Evolutionary conservation across 129 eudicot genomes (phyloP).

Genomic region (Ambrosia artemisiifolia): DNA sequence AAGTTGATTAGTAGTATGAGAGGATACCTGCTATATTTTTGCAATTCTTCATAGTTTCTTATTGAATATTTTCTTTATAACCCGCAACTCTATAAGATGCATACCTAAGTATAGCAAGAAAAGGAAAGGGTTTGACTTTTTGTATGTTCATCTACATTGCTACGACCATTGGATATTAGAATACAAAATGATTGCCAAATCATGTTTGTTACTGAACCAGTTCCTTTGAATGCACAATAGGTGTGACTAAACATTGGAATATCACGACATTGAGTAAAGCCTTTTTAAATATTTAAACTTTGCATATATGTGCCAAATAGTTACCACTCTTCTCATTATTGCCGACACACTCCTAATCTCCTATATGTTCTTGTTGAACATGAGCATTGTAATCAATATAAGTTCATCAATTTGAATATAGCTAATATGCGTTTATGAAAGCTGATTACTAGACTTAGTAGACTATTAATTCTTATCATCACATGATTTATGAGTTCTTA

Average conservation of each 20-base stretch:
- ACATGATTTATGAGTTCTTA: not conserved
- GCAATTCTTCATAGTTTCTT: not conserved
- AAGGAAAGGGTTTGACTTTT: not conserved
- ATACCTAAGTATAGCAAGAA: not conserved
- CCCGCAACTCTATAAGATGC: not conserved
- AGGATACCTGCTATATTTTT: not conserved
- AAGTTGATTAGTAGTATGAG: not conserved
- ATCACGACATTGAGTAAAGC: not conserved
- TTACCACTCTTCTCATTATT: not conserved
- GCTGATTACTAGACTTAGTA: too few species aligned
- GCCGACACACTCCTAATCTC: not conserved
- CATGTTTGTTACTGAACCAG: conserved; percentile 7
- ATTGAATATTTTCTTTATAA: not conserved
- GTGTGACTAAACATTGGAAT: not conserved
- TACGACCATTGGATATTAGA: not conserved
- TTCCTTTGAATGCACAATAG: not conserved
- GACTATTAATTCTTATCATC: too few species aligned
- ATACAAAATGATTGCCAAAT: not conserved
- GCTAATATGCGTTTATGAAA: too few species aligned
- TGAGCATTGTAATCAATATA: not conserved
- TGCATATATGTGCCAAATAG: conserved; percentile 6
- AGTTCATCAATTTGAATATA: too few species aligned
- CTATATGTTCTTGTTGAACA: conserved; percentile 4
- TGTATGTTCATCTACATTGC: not conserved
- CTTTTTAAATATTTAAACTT: not conserved